Percentiles rank a stretch among this genome's conserved stretches.
phyloP scores from a whole-genome alignment of 1,139 yeast species.

The Geotrichum phurueaensis region DNA sequence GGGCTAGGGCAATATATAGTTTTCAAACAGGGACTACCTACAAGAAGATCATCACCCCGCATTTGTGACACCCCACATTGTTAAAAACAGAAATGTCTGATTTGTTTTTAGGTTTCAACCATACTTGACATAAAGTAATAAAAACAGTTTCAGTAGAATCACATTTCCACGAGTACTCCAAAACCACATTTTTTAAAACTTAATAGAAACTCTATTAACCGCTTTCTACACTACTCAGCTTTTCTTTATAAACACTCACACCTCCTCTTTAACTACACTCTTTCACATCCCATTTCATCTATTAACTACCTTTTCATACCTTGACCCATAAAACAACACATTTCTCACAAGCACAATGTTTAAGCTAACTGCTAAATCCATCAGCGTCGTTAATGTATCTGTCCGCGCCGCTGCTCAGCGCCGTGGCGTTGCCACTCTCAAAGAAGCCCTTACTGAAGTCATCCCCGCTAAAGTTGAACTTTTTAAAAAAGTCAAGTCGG shows the following conservation, averaged over 20 bases:
- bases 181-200: not conserved
- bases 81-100: not conserved
- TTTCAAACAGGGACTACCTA: not conserved
- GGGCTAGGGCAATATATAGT: not conserved
- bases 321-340: not conserved
- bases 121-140: not conserved
- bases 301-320: not conserved
- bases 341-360: not conserved
- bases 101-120: not conserved
- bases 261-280: not conserved
- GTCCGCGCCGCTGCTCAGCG: not conserved
- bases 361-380: not conserved
- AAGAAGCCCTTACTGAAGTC: constrained; percentile 37
- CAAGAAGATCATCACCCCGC: not conserved
- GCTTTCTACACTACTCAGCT: not conserved
- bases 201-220: not conserved
- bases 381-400: not conserved
- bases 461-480: constrained; percentile 42
- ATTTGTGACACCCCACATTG: not conserved
- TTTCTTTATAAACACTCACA: not conserved
- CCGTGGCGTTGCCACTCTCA: constrained; percentile 25
- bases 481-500: constrained; percentile 38
- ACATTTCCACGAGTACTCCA: not conserved
- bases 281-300: not conserved
- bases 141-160: too few species aligned